Evolutionary conservation across 768 basidiomycete species (phyloP).

Genomic region (Harrya chromipes): DNA sequence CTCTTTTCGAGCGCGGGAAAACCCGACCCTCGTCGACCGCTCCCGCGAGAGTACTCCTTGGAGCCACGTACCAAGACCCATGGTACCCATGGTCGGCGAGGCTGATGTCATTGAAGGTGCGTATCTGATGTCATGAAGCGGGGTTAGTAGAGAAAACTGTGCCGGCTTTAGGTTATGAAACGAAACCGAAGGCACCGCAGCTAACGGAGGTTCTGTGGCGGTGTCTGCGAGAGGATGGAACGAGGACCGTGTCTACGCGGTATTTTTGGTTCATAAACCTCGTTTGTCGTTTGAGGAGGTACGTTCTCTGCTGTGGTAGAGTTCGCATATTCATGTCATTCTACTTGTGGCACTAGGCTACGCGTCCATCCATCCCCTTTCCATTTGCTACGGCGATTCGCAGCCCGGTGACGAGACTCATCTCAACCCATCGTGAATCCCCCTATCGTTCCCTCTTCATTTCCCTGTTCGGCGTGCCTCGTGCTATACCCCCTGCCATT

Average conservation of each 20-base stretch:
- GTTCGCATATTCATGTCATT: background rate
- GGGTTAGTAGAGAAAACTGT: too few relatives aligned
- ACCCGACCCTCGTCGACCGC: too few relatives aligned
- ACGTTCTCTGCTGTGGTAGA: background rate
- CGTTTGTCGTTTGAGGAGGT: too few relatives aligned
- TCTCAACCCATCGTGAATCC: constrained; percentile 14
- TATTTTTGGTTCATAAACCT: background rate
- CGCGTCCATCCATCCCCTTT: background rate
- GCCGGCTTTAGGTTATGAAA: background rate
- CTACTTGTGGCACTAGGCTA: background rate
- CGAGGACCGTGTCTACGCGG: background rate
- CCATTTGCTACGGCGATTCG: constrained; percentile 11
- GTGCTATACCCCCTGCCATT: background rate
- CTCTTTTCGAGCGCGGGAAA: too few relatives aligned
- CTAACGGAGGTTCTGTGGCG: background rate
- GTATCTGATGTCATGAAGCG: too few relatives aligned
- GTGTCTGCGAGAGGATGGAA: background rate
- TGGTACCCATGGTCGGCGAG: too few relatives aligned
- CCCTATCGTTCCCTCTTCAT: background rate
- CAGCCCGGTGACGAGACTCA: background rate
- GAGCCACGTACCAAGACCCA: too few relatives aligned
- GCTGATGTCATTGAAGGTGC: too few relatives aligned
- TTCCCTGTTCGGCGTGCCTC: constrained; percentile 2
- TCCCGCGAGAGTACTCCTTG: too few relatives aligned
- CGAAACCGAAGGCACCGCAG: background rate